phyloP scores from a whole-genome alignment of 768 basidiomycete genomes.

The Trametes cubensis region DNA sequence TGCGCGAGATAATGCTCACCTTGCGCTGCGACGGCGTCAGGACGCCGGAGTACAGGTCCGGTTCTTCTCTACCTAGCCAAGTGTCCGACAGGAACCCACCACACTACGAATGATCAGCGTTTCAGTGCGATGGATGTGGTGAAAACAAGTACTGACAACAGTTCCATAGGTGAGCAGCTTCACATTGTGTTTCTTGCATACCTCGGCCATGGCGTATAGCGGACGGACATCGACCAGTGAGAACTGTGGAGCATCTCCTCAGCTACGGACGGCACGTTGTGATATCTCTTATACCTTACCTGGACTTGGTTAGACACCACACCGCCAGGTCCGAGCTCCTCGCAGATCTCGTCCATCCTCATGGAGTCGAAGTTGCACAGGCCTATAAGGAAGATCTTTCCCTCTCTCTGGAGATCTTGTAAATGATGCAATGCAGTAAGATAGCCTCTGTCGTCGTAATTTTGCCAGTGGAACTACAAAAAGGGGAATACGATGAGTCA shows the following conservation, averaged over 20 bases:
- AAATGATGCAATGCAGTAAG: slow-evolving; percentile 53
- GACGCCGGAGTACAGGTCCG: slow-evolving; percentile 66
- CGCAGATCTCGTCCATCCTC: slow-evolving; percentile 79
- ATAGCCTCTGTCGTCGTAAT: slow-evolving; percentile 56
- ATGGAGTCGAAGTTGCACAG: slow-evolving; percentile 82
- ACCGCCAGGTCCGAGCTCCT: slow-evolving; percentile 65
- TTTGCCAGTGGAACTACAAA: slow-evolving; percentile 78
- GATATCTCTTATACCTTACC: slow-evolving; percentile 45
- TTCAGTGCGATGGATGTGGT: too few species aligned
- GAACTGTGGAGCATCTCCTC: slow-evolving; percentile 50
- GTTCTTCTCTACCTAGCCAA: slow-evolving; percentile 70
- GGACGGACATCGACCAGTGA: slow-evolving; percentile 81
- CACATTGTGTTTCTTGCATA: slow-evolving; percentile 71
- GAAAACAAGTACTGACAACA: slow-evolving; percentile 51
- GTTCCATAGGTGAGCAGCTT: slow-evolving; percentile 85
- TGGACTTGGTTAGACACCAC: slow-evolving; percentile 86
- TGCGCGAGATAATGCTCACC: slow-evolving; percentile 41
- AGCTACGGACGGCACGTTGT: neutral
- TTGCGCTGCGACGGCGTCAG: slow-evolving; percentile 85
- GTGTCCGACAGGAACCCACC: slow-evolving; percentile 81
- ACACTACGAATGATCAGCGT: slow-evolving; percentile 49
- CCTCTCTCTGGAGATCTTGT: slow-evolving; percentile 59
- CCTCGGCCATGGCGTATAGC: slow-evolving; percentile 73
- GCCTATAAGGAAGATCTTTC: slow-evolving; percentile 66
- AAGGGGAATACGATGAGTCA: neutral